These are phyloP conservation scores for Phanerochaete sordida DNA, from an alignment of 768 basidiomycete genomes.

Conservation along the genomic window DNA sequence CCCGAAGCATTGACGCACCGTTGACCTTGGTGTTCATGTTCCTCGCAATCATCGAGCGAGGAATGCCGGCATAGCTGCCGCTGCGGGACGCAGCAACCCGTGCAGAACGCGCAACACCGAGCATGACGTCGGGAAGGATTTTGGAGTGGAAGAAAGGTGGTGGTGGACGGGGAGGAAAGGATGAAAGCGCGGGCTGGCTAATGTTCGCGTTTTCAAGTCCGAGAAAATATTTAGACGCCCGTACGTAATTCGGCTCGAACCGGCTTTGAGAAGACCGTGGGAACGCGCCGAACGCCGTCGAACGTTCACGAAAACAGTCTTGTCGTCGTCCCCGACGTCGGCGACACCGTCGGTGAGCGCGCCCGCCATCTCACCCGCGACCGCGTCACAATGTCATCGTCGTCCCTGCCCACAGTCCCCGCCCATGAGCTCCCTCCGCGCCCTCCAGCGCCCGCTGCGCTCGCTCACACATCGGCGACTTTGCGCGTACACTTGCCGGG, in stretches of 20 bases:
- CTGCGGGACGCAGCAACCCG: constrained; percentile 56
- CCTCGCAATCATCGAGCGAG: constrained; percentile 75
- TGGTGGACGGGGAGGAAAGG: constrained; percentile 5
- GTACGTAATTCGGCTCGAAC: constrained; percentile 12
- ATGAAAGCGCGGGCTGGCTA: constrained; percentile 2
- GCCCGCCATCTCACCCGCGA: background rate
- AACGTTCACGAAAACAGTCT: constrained; percentile 5
- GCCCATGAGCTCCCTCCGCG: background rate
- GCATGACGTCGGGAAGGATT: constrained; percentile 52
- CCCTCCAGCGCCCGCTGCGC: background rate
- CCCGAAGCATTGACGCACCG: constrained; percentile 42
- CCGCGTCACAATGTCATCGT: background rate
- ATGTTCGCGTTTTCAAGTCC: constrained; percentile 10
- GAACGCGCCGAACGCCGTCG: constrained; percentile 4
- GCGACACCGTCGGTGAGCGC: constrained; percentile 6
- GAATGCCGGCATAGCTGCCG: constrained; percentile 62
- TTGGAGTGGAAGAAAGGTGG: constrained; percentile 25
- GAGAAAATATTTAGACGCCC: constrained; percentile 13
- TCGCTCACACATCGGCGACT: background rate
- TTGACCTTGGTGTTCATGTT: constrained; percentile 96
- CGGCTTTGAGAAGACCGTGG: constrained; percentile 5
- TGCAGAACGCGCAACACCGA: constrained; percentile 63
- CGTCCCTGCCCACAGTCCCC: background rate
- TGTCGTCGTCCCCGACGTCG: constrained; percentile 2
- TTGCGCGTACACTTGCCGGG: background rate